Conservation (phyloP, 2,329 filamentous ascomycete genomes). For the Fonsecaea multimorphosa region DNA sequence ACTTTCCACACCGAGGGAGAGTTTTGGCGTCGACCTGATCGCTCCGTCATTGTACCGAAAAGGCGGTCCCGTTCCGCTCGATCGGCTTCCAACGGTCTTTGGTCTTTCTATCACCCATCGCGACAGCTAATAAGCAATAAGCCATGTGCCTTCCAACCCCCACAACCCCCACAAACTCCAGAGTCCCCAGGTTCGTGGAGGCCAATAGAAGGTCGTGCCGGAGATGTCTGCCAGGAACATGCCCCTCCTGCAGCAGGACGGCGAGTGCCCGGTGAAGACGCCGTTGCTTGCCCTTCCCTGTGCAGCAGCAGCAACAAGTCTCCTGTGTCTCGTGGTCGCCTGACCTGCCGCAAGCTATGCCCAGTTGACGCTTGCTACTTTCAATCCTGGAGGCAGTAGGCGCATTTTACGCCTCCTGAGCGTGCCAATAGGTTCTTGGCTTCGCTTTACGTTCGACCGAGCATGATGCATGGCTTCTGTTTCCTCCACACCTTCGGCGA, state of each 20-base stretch:
- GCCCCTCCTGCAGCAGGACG: background rate
- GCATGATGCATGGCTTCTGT: background rate
- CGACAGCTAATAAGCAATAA: too few species aligned
- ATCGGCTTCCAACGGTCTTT: slow-evolving; percentile 2
- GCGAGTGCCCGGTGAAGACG: background rate
- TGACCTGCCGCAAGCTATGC: background rate
- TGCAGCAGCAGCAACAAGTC: background rate
- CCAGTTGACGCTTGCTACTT: slow-evolving; percentile 2
- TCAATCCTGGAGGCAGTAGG: background rate
- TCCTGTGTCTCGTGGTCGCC: background rate
- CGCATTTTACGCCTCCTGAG: background rate
- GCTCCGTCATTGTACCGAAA: slow-evolving; percentile 20
- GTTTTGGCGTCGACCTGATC: background rate
- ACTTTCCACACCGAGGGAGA: background rate
- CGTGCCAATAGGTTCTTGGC: background rate
- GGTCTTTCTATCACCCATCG: too few species aligned
- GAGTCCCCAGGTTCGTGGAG: background rate
- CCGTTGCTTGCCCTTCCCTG: background rate
- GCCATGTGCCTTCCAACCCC: too few species aligned
- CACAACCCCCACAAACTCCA: slow-evolving; percentile 1
- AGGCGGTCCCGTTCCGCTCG: background rate
- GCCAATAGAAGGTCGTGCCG: background rate
- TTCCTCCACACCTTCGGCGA: slow-evolving; percentile 1
- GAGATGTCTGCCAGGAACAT: background rate
- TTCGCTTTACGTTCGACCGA: slow-evolving; percentile 13